These are phyloP conservation scores for Fistulinella cinereoalba DNA, from an alignment of 1,284 basidiomycete genomes.

Conservation along the genomic window DNA sequence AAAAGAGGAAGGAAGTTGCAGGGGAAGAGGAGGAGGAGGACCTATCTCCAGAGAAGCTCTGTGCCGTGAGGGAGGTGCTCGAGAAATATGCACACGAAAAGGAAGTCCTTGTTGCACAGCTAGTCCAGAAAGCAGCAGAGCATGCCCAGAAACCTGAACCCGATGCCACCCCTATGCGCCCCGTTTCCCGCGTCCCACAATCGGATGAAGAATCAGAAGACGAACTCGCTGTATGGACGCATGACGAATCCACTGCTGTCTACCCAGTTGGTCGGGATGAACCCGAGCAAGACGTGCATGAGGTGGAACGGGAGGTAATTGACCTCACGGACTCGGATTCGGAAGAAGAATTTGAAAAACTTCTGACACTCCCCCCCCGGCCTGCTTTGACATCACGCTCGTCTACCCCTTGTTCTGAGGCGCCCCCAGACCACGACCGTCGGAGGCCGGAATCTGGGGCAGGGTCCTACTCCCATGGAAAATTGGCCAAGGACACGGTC, in stretches of 20 bases:
- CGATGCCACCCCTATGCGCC: conserved; percentile 20
- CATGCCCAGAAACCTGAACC: conserved; percentile 29
- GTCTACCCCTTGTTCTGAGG: conserved; percentile 1
- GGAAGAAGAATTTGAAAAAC: conserved; percentile 29
- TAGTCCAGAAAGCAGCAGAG: conserved; percentile 11
- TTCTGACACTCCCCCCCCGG: conserved; percentile 26
- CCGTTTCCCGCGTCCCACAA: conserved; percentile 3
- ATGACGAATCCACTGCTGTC: conserved; percentile 38
- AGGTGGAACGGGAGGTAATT: conserved; percentile 30
- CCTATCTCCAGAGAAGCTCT: conserved; percentile 17
- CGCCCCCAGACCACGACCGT: conserved; percentile 14
- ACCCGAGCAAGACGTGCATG: conserved; percentile 12
- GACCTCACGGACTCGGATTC: conserved; percentile 38
- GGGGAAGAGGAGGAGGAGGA: conserved; percentile 39
- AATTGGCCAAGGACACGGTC: neutral
- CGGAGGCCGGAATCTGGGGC: conserved; percentile 13
- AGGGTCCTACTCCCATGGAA: conserved; percentile 5
- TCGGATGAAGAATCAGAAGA: conserved; percentile 42
- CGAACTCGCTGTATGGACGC: conserved; percentile 42
- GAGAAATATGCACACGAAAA: conserved; percentile 15
- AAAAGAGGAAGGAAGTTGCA: conserved; percentile 43
- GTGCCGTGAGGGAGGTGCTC: conserved; percentile 17
- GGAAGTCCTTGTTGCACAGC: conserved; percentile 18
- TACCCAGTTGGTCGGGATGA: conserved; percentile 20
- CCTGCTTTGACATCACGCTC: conserved; percentile 9